These are phyloP conservation scores for Mitragyna speciosa DNA, from an alignment of 257 asterid genomes.

Conservation along the genomic window DNA sequence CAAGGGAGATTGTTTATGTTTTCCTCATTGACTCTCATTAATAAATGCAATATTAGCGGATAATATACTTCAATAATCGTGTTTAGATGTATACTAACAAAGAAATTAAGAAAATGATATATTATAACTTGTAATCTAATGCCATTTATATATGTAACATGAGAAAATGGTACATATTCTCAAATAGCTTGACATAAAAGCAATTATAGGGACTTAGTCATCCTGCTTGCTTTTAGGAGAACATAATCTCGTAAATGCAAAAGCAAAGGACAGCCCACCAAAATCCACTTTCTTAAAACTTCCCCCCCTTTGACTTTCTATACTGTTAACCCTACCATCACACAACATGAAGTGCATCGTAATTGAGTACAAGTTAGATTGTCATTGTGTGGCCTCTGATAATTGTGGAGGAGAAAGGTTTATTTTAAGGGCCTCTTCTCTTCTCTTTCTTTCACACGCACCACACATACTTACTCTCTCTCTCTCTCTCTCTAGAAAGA, in stretches of 20 bases:
- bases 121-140: neutral
- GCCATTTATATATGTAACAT: neutral
- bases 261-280: slow-evolving; percentile 26
- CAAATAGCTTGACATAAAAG: slow-evolving; percentile 9
- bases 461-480: neutral
- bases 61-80: neutral
- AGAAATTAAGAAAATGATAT: neutral
- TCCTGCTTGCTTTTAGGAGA: slow-evolving; percentile 40
- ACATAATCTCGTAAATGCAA: slow-evolving; percentile 32
- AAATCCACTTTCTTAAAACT: slow-evolving; percentile 27
- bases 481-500: neutral
- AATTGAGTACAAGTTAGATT: slow-evolving; percentile 19
- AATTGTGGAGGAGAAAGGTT: neutral
- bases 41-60: too few relatives aligned
- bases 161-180: neutral
- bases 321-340: slow-evolving; percentile 41
- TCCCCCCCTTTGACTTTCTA: slow-evolving; percentile 31
- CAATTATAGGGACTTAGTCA: neutral
- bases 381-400: slow-evolving; percentile 15
- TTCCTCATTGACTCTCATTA: neutral
- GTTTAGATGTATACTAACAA: too few relatives aligned
- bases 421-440: neutral
- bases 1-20: neutral
- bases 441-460: neutral
- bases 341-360: slow-evolving; percentile 18